A percentile compares a stretch with the other conserved stretches of the same genome.
Evolutionary conservation across 108 stramenopile genomes (phyloP).

Genomic region (Parietichytrium sp.): DNA sequence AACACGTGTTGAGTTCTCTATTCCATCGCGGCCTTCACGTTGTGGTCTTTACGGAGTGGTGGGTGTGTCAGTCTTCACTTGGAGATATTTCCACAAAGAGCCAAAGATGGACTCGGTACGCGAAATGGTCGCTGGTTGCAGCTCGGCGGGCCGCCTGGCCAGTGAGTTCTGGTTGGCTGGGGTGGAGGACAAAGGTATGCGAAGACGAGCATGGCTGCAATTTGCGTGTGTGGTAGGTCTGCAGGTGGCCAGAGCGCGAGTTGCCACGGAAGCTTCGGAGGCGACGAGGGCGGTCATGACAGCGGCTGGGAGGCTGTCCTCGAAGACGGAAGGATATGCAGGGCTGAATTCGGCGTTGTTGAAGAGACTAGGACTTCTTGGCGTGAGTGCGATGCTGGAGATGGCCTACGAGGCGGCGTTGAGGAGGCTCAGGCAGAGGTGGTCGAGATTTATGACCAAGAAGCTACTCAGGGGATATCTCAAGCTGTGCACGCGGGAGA

Average conservation of each 20-base stretch:
- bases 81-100: no score
- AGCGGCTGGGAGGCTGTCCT: constrained; percentile 7
- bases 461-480: not conserved
- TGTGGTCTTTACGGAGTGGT: no score
- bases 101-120: no score
- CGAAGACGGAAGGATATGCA: no score
- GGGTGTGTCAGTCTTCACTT: no score
- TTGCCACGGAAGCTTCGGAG: not conserved
- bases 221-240: not conserved
- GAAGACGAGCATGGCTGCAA: not conserved
- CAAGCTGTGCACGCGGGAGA: not conserved
- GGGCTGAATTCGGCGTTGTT: not conserved
- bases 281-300: not conserved
- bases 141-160: no score
- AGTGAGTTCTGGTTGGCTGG: no score
- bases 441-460: not conserved
- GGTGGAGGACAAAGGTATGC: no score
- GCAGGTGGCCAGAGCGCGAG: not conserved
- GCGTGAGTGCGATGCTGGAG: not conserved
- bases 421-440: not conserved
- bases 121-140: no score
- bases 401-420: not conserved
- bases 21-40: no score
- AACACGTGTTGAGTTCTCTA: no score
- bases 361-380: not conserved